Evolutionary conservation across 1,284 basidiomycete genomes (phyloP), one percentile per base, ranked within the genome.

Genomic region (Phellopilus nigrolimitatus): DNA sequence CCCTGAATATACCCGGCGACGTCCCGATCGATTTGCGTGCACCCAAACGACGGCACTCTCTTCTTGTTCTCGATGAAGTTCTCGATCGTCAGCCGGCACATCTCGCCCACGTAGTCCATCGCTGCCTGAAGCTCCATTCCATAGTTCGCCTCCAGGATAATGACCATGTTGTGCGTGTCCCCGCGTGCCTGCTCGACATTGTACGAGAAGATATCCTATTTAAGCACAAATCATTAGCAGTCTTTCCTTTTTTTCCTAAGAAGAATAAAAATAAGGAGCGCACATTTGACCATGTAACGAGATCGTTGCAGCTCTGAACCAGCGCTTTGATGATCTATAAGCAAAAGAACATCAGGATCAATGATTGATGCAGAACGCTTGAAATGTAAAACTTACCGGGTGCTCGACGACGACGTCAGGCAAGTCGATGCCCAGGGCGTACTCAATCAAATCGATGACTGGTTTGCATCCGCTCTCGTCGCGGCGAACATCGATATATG

Each of bases 101-200:
- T 62, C 17, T 64, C 61, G 33, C 70, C 71, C 25, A 71, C 65
- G 57, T 69, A 71, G 57, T 73, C 68, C 34, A 72, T 62, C 28
- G 72, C 69, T 41, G 61, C 61, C 56, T 74, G 72, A 3, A 72
- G 62, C 49, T 61, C 62, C 25, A 71, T 61, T 19, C 64, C 63
- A 21, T 71, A 60, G 24, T 30, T 39, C 6, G 31, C 21, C 21
- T 47, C 36, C 24, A 70, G 62, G 48, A 71, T 66, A 13, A 64
- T 62, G 52, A 73, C 64, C 66, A 72, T 68, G 62, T 72, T 73
- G 60, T 73, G 70, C 22, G 65, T 71, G 54, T 72, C 71, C 31
- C 70, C 70, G 61, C 60, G 63, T 2, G 69, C 62, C 57, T 72
- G 71, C 55, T 73, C 71, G 42, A 69, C 67, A 51, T 72, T 72